These are phyloP conservation scores for Saitozyma podzolica DNA, from an alignment of 768 basidiomycete genomes.

Conservation along the genomic window DNA sequence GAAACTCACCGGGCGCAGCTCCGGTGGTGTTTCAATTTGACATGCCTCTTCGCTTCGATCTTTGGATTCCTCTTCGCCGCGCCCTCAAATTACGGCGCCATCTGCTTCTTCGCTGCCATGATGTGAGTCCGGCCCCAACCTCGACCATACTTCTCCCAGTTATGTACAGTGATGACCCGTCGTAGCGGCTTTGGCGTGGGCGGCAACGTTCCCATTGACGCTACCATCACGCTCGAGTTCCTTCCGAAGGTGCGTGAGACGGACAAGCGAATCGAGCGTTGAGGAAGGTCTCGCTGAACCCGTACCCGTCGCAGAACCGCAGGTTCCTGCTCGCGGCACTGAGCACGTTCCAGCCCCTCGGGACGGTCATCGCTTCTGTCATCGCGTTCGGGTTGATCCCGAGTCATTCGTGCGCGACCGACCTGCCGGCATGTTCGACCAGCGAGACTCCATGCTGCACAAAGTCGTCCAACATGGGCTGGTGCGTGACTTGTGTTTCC, in stretches of 20 bases:
- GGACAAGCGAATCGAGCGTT: too few relatives aligned
- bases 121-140: slow-evolving; percentile 5
- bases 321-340: slow-evolving; percentile 59
- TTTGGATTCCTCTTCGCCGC: slow-evolving; percentile 49
- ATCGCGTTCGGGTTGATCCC: slow-evolving; percentile 62
- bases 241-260: slow-evolving; percentile 16
- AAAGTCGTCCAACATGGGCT: slow-evolving; percentile 61
- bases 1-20: too few relatives aligned
- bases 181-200: slow-evolving; percentile 22
- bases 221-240: slow-evolving; percentile 49
- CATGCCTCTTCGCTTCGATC: slow-evolving; percentile 50
- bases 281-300: too few relatives aligned
- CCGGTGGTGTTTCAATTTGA: slow-evolving; percentile 54
- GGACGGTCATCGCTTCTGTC: slow-evolving; percentile 58
- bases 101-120: slow-evolving; percentile 24
- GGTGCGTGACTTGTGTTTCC: slow-evolving; percentile 36
- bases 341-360: slow-evolving; percentile 56
- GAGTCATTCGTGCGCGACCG: slow-evolving; percentile 58
- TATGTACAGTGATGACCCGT: background rate
- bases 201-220: slow-evolving; percentile 54
- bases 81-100: slow-evolving; percentile 26
- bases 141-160: background rate
- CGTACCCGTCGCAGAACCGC: slow-evolving; percentile 18
- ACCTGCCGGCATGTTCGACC: slow-evolving; percentile 28
- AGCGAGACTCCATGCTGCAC: slow-evolving; percentile 55